A percentile compares a stretch with the other conserved stretches of the same genome.
These are phyloP conservation scores for Ogataea dorogensis DNA, from an alignment of 805 yeast species.

Conservation along the genomic window DNA sequence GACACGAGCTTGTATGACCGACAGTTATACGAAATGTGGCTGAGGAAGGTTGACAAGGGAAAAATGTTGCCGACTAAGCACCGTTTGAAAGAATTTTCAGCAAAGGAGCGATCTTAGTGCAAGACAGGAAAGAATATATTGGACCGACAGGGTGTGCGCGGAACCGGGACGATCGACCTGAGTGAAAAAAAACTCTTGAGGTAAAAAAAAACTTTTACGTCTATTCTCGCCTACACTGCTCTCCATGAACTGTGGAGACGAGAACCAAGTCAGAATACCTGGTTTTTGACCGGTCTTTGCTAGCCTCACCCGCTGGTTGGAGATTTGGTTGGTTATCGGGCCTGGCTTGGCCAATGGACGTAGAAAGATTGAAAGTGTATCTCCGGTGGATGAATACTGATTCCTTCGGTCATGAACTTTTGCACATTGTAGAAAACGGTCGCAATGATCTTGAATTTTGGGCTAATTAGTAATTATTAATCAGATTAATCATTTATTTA, in stretches of 20 bases:
- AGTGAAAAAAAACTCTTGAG: constrained; percentile 3
- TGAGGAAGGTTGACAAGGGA: neutral
- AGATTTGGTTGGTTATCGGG: neutral
- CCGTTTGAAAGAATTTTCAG: constrained; percentile 11
- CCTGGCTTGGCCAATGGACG: constrained; percentile 6
- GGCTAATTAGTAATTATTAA: too few relatives aligned
- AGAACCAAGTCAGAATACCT: constrained; percentile 2
- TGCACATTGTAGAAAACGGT: constrained; percentile 29
- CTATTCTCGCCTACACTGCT: constrained; percentile 4
- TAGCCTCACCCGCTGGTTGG: constrained; percentile 10
- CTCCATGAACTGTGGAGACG: constrained; percentile 2
- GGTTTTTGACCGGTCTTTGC: neutral
- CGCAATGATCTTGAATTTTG: too few relatives aligned
- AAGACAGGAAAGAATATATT: constrained; percentile 7
- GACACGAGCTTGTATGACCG: neutral
- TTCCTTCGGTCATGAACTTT: constrained; percentile 53
- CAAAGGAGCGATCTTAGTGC: constrained; percentile 11
- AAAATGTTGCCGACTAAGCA: constrained; percentile 7
- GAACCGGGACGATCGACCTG: constrained; percentile 13
- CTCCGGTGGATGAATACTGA: constrained; percentile 52
- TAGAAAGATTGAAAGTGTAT: constrained; percentile 41
- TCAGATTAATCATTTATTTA: neutral
- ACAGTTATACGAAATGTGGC: neutral
- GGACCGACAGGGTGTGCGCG: constrained; percentile 7
- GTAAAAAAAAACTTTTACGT: neutral